Evolutionary conservation across 2,329 filamentous ascomycete species (phyloP), one percentile per base, ranked within the genome.

Genomic region (Clonostachys solani): DNA sequence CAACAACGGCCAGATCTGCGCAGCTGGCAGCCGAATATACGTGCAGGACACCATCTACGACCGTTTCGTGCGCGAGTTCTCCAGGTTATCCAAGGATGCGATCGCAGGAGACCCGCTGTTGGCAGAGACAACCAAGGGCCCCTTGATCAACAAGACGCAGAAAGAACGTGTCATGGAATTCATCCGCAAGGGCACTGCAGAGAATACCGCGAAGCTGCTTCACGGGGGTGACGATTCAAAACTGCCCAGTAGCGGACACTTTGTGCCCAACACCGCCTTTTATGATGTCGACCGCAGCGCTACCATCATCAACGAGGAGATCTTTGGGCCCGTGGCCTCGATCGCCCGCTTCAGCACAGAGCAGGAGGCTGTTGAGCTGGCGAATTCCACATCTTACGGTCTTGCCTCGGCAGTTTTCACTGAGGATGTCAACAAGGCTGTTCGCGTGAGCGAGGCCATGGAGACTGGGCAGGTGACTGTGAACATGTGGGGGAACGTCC

Each of bases 391-490:
- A 0, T 82, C 88, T 47, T 84, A 90, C 18, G 86, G 87, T 4
- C 74, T 91, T n/a, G 86, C 87, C 2, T 84, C 83, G 1, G 91
- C 90, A 67, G 87, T 91, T 68, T 89, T 84, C 66, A 85, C 67
- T 12, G 60, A 60, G 50, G 64, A 75, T 56, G 47, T 72, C 6
- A 59, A 63, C 44, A 56, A 73, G 12, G 54, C 66, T 15, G 60
- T 57, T 42, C 61, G 73, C 10, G 66, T 79, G 4, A 65, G 70
- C 3, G 74, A 78, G 55, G 68, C 62, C 4, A 63, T 87, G 42
- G 77, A 87, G 50, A 76, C 82, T 2, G 83, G 83, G 8, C 86
- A 86, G 81, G 75, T 87, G 4, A 83, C 80, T 48, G 75, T 83
- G 37, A 84, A 84, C 57, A 29, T 29, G 23, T 29, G 23, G 23